Base-by-base conservation (phyloP, 1,139 yeast genomes). In the Debaryomyces sp. region DNA sequence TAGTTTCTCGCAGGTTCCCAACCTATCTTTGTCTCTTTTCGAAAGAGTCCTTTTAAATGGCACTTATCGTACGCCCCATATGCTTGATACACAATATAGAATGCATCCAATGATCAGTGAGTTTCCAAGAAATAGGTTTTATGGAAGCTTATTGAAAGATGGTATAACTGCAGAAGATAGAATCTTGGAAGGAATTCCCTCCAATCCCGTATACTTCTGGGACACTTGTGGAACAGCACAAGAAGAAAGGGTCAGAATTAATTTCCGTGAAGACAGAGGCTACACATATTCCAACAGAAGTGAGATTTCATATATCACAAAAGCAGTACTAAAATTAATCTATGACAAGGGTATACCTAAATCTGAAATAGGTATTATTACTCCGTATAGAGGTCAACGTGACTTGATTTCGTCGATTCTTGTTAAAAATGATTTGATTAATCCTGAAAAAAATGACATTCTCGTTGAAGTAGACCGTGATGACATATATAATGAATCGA, bases 341-440 rank as follows among this genome's bases (percentile, higher is more conserved):
- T 70, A 76, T 50, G 85, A 82, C 41, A 83, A 84, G 57, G 74
- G 77, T 6, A 75, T 85, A 21, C 56, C 68, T 2, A 71, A 77
- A 29, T 65, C 70, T 1, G 77, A 81, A 33, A 85, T 85, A 49
- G 89, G 89, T 53, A 71, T 86, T 18, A 82, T 86, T 49, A 85
- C 91, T 1, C 89, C 90, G 10, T 86, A 86, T 60, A 78, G 89
- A 47, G 89, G 89, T 0, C 91, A 86, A 61, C 72, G 91, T 57
- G 89, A 85, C 59, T 63, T 81, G 50, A 70, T 86, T 13, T 82
- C 90, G 0, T 64, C 75, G 2, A 57, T 62, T 1, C 68, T 85
- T 42, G 79, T 77, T 32, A 64, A 69, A 23, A 84, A 85, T 59
- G 69, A 69, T 7, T 59, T 84, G 10, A 72, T 85, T 45, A 85